A percentile compares a stretch with the other conserved stretches of the same genome.
phyloP scores from a whole-genome alignment of 1,284 basidiomycete species.

The Entoloma clypeatum region DNA sequence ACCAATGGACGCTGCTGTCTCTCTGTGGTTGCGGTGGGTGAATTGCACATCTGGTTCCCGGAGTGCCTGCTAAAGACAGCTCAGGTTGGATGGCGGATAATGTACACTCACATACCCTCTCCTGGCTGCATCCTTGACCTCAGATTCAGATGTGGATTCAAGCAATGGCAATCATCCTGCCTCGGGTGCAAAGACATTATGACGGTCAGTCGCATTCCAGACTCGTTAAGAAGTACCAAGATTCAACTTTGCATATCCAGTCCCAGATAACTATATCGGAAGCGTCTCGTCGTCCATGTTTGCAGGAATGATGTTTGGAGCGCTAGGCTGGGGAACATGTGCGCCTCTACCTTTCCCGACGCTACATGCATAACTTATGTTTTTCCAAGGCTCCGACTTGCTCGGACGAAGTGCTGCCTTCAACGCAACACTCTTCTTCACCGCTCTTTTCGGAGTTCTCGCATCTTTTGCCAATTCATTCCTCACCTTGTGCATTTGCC shows the following conservation, averaged over 20 bases:
- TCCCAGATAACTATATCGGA: slow-evolving; percentile 75
- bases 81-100: slow-evolving; percentile 85
- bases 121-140: slow-evolving; percentile 26
- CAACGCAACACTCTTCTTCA: slow-evolving; percentile 89
- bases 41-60: not conserved
- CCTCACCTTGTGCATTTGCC: slow-evolving; percentile 63
- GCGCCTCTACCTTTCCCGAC: slow-evolving; percentile 23
- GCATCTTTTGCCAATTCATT: slow-evolving; percentile 80
- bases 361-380: slow-evolving; percentile 9
- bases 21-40: slow-evolving; percentile 84
- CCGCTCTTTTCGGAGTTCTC: slow-evolving; percentile 84
- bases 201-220: slow-evolving; percentile 42
- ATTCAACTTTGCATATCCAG: slow-evolving; percentile 30
- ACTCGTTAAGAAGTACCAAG: slow-evolving; percentile 2
- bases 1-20: slow-evolving; percentile 78
- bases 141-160: slow-evolving; percentile 81
- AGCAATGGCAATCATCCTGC: slow-evolving; percentile 86
- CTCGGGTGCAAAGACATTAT: slow-evolving; percentile 88
- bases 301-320: slow-evolving; percentile 95
- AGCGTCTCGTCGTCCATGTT: slow-evolving; percentile 78
- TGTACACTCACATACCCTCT: slow-evolving; percentile 40
- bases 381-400: slow-evolving; percentile 60
- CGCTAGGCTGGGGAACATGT: slow-evolving; percentile 90
- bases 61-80: slow-evolving; percentile 2
- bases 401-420: slow-evolving; percentile 87